Percentiles rank a stretch among this genome's conserved stretches.
Evolutionary conservation across 176 grass and related monocot species (phyloP).

Genomic region (Oryza australiensis): DNA sequence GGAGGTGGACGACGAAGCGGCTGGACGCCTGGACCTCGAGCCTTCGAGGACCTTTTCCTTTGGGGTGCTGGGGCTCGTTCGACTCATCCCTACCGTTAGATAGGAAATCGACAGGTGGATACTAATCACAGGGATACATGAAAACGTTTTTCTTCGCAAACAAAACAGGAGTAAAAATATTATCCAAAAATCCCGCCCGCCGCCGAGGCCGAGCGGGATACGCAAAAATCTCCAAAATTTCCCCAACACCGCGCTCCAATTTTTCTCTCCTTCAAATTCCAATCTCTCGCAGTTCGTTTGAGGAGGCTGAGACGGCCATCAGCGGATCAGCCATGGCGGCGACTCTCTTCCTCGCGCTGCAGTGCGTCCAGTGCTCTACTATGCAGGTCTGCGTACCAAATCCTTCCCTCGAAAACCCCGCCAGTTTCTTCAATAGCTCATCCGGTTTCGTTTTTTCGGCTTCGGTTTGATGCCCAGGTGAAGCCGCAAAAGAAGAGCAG

Average conservation of each 20-base stretch:
- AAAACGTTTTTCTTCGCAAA: background rate
- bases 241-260: background rate
- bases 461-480: conserved; percentile 47
- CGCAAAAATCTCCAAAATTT: background rate
- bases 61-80: background rate
- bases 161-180: background rate
- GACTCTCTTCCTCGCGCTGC: conserved; percentile 72
- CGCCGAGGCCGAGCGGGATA: background rate
- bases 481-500: conserved; percentile 87
- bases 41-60: conserved; percentile 2
- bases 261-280: conserved; percentile 12
- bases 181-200: background rate
- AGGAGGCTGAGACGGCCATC: conserved; percentile 29
- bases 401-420: background rate
- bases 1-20: background rate
- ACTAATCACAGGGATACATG: background rate
- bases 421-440: background rate
- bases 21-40: conserved; percentile 29
- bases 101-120: background rate
- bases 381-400: conserved; percentile 56
- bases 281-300: conserved; percentile 3
- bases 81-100: background rate
- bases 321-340: conserved; percentile 61
- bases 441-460: background rate
- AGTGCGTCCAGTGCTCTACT: conserved; percentile 76